Base-by-base conservation (phyloP, 441 rosid genomes). In the Eutrema salsugineum region DNA sequence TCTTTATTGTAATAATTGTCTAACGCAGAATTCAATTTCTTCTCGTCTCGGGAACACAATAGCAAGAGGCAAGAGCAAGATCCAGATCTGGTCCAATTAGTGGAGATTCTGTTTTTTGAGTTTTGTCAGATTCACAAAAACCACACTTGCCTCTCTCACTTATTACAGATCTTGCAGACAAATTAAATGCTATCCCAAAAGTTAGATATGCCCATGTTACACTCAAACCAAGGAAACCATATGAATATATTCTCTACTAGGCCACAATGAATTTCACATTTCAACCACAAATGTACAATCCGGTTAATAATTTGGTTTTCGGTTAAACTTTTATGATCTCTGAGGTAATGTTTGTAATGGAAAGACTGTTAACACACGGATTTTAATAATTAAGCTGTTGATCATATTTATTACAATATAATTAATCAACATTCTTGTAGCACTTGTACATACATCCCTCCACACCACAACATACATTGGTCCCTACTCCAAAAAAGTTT, bases 81-180 rank as follows among this genome's bases (percentile, higher is more conserved):
- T 62, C 74, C 53, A 75, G 79, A 75, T 75, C 79, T 75, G 69
- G 54, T 36, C 46, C 59, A 54, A 36, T 62, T 68, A 44, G 43
- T 54, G 30, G 63, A 61, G 69, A 51, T 68, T 68, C 51, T 68
- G 66, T 61, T 54, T 19, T 12, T 42, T n/a, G n/a, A n/a, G 73
- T 51, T 60, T 61, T 74, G 78, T 59, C 78, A 42, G 68, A 24
- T 22, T 68, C 69, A 68, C 35, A 40, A 62, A 64, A 60, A 14
- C 58, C 58, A 60, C 73, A 68, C 68, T 44, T 16, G 17, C 54
- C 27, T 68, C 33, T 43, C 47, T 14, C 73, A 68, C 65, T 75
- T 68, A 62, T 75, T 67, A 60, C 19, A 67, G 69, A 74, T 74
- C 78, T 68, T 68, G 70, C 78, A 75, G 70, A 38, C 75, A 75